Evolutionary conservation across 73 alveolate species (phyloP).

Genomic region (Diophrys sp.): DNA sequence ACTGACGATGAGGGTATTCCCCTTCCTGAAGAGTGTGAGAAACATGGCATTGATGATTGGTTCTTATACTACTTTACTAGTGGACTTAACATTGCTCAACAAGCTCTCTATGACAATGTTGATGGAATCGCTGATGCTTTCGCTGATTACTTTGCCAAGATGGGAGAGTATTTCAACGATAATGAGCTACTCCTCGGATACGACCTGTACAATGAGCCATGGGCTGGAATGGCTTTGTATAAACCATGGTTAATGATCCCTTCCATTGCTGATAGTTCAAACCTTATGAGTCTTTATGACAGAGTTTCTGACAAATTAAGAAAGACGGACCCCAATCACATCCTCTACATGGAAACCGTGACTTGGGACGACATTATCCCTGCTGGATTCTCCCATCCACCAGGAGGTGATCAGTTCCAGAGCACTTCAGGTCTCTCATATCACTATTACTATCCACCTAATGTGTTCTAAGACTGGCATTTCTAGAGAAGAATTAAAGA

Average conservation of each 20-base stretch:
- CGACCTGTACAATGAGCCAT: constrained; percentile 91
- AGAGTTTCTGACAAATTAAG: constrained; percentile 66
- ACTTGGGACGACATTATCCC: constrained; percentile 60
- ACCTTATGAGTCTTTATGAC: constrained; percentile 65
- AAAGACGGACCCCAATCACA: constrained; percentile 60
- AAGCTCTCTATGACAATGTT: constrained; percentile 71
- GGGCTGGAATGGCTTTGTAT: constrained; percentile 70
- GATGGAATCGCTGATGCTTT: constrained; percentile 81
- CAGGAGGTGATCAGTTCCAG: constrained; percentile 56
- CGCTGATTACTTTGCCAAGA: constrained; percentile 82
- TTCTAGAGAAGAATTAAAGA: neutral
- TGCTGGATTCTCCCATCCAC: constrained; percentile 56
- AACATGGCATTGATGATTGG: constrained; percentile 25
- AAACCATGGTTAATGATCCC: constrained; percentile 65
- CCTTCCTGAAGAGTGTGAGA: constrained; percentile 70
- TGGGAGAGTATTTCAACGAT: constrained; percentile 66
- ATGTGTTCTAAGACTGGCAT: neutral
- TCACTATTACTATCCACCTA: constrained; percentile 55
- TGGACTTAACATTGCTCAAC: constrained; percentile 67
- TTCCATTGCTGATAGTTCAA: constrained; percentile 62
- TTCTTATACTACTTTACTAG: constrained; percentile 69
- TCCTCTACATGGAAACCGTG: constrained; percentile 81
- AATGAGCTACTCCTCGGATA: constrained; percentile 81
- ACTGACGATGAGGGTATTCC: constrained; percentile 67
- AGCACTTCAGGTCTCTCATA: constrained; percentile 20